Evolutionary conservation across 202 grass and related monocot species (phyloP).

Genomic region (Carex sylvatica): DNA sequence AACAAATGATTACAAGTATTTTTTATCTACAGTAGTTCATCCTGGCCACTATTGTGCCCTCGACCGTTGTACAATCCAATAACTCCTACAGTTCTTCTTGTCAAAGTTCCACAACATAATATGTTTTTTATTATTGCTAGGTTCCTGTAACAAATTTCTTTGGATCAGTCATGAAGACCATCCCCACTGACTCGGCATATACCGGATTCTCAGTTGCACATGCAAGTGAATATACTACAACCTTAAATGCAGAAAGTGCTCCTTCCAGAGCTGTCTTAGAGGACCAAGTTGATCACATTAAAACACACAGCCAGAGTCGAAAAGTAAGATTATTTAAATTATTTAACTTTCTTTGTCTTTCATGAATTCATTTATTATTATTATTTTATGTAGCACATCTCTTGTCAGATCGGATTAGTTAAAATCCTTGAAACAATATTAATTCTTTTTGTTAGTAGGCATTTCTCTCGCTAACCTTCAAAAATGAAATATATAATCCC

Average conservation of each 20-base stretch:
- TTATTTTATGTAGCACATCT: neutral
- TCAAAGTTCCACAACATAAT: neutral
- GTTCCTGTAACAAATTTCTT: constrained; percentile 99
- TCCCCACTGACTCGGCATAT: constrained; percentile 82
- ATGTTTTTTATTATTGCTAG: constrained; percentile 34
- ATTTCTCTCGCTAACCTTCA: no score
- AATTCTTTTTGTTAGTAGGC: neutral
- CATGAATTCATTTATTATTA: constrained; percentile 6
- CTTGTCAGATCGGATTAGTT: neutral
- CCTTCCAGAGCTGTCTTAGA: constrained; percentile 36
- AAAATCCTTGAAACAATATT: neutral
- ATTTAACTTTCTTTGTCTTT: neutral
- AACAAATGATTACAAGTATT: neutral
- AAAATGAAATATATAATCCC: neutral
- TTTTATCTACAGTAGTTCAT: neutral
- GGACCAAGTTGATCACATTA: constrained; percentile 36
- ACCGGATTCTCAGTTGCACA: constrained; percentile 46
- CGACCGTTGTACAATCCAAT: neutral
- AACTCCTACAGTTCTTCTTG: neutral
- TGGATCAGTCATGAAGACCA: constrained; percentile 98
- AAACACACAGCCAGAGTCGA: constrained; percentile 36
- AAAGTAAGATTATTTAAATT: constrained; percentile 38
- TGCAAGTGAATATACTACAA: constrained; percentile 26
- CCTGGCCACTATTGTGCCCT: neutral
- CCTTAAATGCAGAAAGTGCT: constrained; percentile 25